These are phyloP conservation scores for Wickerhamomyces chambardii DNA, from an alignment of 805 yeast genomes.

Conservation along the genomic window DNA sequence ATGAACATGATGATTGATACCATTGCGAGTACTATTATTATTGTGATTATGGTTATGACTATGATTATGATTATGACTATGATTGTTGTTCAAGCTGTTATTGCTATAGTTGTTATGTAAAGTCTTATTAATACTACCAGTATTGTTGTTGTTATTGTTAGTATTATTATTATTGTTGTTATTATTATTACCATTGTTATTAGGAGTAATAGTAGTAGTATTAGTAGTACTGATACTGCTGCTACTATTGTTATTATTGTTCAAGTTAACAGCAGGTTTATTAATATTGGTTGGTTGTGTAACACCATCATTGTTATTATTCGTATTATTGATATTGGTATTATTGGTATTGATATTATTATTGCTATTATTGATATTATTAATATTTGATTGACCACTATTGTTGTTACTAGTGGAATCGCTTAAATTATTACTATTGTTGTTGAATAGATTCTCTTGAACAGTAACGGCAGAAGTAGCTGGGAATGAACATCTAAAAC, in stretches of 20 bases:
- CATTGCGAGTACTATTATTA: slow-evolving; percentile 4
- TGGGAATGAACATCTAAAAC: slow-evolving; percentile 89
- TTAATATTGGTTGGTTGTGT: no score
- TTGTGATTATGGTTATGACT: slow-evolving; percentile 5
- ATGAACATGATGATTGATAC: slow-evolving; percentile 7
- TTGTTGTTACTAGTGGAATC: slow-evolving; percentile 5
- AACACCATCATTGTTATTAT: no score
- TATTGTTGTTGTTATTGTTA: slow-evolving; percentile 1
- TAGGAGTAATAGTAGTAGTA: slow-evolving; percentile 1
- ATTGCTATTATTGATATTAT: no score
- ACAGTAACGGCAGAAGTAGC: slow-evolving; percentile 64
- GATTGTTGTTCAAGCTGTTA: slow-evolving; percentile 1
- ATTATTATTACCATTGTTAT: slow-evolving; percentile 4
- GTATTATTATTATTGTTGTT: slow-evolving; percentile 1
- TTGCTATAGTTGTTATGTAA: no score
- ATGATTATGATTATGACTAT: slow-evolving; percentile 3
- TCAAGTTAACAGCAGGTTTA: no score
- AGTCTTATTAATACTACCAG: not conserved
- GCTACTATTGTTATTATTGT: slow-evolving; percentile 7
- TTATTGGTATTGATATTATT: not conserved
- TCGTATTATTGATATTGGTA: not conserved
- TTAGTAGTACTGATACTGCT: slow-evolving; percentile 9
- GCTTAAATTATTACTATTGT: slow-evolving; percentile 2
- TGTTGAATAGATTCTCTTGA: slow-evolving; percentile 46
- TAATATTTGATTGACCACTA: slow-evolving; percentile 1